phyloP scores from a whole-genome alignment of 805 yeast species.

The Candida caryicola region DNA sequence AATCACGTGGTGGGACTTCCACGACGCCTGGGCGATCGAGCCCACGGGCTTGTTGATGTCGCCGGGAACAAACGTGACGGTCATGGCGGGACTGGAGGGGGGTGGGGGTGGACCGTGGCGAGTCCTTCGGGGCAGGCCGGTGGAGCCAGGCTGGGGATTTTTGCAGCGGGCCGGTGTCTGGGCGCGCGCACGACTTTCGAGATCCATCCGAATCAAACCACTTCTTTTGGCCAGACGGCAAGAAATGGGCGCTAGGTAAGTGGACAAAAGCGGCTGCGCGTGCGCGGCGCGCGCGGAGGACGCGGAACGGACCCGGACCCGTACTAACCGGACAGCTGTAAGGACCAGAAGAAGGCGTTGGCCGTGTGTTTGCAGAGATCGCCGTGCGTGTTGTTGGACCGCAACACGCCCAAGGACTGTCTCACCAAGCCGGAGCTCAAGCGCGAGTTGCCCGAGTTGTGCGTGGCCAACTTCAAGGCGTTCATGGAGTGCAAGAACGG shows the following conservation, averaged over 20 bases:
- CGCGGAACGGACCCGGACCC: constrained; percentile 6
- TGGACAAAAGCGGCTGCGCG: too few species aligned
- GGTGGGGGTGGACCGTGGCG: too few species aligned
- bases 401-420: constrained; percentile 89
- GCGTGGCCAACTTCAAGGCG: constrained; percentile 79
- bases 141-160: too few species aligned
- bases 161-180: too few species aligned
- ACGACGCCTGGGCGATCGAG: constrained; percentile 55
- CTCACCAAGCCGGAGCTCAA: constrained; percentile 74
- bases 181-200: not conserved
- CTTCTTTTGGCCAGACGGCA: not conserved
- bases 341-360: constrained; percentile 91
- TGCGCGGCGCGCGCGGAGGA: too few species aligned
- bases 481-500: constrained; percentile 91
- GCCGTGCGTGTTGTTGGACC: constrained; percentile 88
- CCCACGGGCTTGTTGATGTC: constrained; percentile 63
- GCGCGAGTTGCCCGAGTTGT: constrained; percentile 78
- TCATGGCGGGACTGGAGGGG: too few species aligned
- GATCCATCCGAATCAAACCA: not conserved
- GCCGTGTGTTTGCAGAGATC: constrained; percentile 95
- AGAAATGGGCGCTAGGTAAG: constrained; percentile 57
- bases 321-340: constrained; percentile 56
- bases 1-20: constrained; percentile 64
- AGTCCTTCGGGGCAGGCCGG: too few species aligned
- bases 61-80: constrained; percentile 78